Evolutionary conservation across 352 stramenopile genomes (phyloP).

Genomic region (Phytopythium sindhum): DNA sequence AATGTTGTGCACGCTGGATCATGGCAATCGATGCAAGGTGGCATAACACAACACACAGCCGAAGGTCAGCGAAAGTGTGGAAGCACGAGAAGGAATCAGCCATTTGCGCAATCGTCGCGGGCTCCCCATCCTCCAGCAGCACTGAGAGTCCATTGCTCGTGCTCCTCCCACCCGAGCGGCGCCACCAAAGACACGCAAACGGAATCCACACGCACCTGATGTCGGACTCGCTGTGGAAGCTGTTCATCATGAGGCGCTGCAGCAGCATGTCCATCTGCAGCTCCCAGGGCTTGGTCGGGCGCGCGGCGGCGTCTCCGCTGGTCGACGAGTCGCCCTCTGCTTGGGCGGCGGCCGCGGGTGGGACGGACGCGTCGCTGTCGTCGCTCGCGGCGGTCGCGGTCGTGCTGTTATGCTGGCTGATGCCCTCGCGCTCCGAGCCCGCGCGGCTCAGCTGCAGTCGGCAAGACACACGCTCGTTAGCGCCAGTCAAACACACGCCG

Average conservation of each 20-base stretch:
- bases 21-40: neutral
- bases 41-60: neutral
- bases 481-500: neutral
- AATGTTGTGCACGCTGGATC: slow-evolving; percentile 64
- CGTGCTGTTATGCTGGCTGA: slow-evolving; percentile 17
- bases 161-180: neutral
- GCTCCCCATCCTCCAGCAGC: slow-evolving; percentile 3
- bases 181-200: slow-evolving; percentile 6
- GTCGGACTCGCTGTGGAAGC: slow-evolving; percentile 63
- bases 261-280: slow-evolving; percentile 84
- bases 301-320: slow-evolving; percentile 1
- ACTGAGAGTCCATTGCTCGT: neutral
- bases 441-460: slow-evolving; percentile 4
- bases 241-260: slow-evolving; percentile 83
- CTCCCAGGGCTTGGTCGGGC: slow-evolving; percentile 64
- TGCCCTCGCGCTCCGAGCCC: slow-evolving; percentile 15
- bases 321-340: slow-evolving; percentile 9
- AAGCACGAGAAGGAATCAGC: slow-evolving; percentile 10
- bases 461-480: neutral
- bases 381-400: slow-evolving; percentile 16
- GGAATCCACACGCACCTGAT: slow-evolving; percentile 46
- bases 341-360: slow-evolving; percentile 12
- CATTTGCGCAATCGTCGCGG: slow-evolving; percentile 15
- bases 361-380: slow-evolving; percentile 26
- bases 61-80: slow-evolving; percentile 6